Evolutionary conservation across 768 basidiomycete genomes (phyloP).

Genomic region (Hydnomerulius pinastri): DNA sequence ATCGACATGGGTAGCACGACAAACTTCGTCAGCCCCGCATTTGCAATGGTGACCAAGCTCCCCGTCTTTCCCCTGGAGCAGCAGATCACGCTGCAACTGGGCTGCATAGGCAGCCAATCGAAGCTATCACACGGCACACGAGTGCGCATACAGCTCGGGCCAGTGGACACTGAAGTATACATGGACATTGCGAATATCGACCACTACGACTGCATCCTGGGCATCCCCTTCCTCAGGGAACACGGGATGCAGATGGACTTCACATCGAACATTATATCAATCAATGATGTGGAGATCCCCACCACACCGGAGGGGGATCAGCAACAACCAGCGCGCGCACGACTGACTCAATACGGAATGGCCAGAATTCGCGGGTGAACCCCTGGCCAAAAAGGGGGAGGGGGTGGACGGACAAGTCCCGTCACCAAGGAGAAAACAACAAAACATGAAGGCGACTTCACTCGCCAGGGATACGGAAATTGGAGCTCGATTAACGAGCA

Average conservation of each 20-base stretch:
- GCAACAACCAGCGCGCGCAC: neutral
- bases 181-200: slow-evolving; percentile 39
- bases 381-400: neutral
- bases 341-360: neutral
- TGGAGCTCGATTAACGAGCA: too few species aligned
- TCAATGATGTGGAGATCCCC: slow-evolving; percentile 2
- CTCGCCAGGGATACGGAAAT: neutral
- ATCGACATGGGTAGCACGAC: slow-evolving; percentile 27
- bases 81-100: slow-evolving; percentile 30
- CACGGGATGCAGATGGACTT: too few species aligned
- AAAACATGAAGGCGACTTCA: neutral
- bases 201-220: slow-evolving; percentile 37
- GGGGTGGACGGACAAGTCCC: neutral
- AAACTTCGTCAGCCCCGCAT: slow-evolving; percentile 21
- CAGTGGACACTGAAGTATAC: slow-evolving; percentile 10
- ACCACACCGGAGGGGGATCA: slow-evolving; percentile 4
- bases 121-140: slow-evolving; percentile 29
- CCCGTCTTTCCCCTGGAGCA: slow-evolving; percentile 11
- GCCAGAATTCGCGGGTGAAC: neutral
- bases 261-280: slow-evolving; percentile 6
- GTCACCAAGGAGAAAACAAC: neutral
- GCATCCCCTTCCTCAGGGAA: slow-evolving; percentile 38
- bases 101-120: slow-evolving; percentile 31
- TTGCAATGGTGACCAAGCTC: slow-evolving; percentile 14
- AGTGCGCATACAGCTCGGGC: slow-evolving; percentile 7